phyloP scores from a whole-genome alignment of 352 stramenopile genomes.

The Bremia lactucae region DNA sequence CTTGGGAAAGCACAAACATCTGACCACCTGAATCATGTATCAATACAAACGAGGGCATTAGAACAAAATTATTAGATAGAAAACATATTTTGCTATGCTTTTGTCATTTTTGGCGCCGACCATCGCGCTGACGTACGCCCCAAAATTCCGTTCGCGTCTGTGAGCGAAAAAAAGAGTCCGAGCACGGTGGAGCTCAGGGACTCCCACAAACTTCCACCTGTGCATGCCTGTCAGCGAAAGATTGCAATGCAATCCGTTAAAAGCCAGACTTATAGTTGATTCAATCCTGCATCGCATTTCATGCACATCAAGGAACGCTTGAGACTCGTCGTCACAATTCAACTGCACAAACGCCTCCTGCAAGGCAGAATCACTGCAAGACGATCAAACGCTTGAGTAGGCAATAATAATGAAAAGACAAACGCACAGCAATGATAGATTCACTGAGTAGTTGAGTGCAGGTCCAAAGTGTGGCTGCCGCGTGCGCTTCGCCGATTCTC shows the following conservation, averaged over 20 bases:
- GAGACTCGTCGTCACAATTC: slow-evolving; percentile 66
- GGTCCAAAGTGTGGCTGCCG: slow-evolving; percentile 39
- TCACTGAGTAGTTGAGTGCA: slow-evolving; percentile 50
- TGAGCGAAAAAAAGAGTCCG: slow-evolving; percentile 74
- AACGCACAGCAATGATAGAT: slow-evolving; percentile 37
- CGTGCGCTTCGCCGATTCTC: slow-evolving; percentile 38
- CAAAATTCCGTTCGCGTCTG: slow-evolving; percentile 75
- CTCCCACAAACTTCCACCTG: slow-evolving; percentile 54
- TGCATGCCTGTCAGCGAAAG: slow-evolving; percentile 44
- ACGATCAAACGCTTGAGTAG: neutral
- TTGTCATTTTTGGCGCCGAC: slow-evolving; percentile 1
- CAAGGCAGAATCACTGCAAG: slow-evolving; percentile 41
- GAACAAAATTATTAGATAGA: slow-evolving; percentile 9
- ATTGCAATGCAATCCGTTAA: neutral
- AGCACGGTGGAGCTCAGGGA: slow-evolving; percentile 55
- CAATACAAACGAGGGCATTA: neutral
- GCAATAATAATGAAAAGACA: neutral
- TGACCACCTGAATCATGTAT: slow-evolving; percentile 41
- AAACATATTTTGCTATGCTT: slow-evolving; percentile 8
- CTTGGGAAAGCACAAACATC: slow-evolving; percentile 79
- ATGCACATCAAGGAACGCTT: slow-evolving; percentile 55
- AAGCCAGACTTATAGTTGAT: neutral
- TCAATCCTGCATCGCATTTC: neutral
- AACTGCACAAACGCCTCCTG: slow-evolving; percentile 55
- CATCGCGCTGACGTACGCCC: slow-evolving; percentile 37